These are phyloP conservation scores for Rhododendron mucronatum DNA, from an alignment of 148 eudicot genomes.

Conservation along the genomic window DNA sequence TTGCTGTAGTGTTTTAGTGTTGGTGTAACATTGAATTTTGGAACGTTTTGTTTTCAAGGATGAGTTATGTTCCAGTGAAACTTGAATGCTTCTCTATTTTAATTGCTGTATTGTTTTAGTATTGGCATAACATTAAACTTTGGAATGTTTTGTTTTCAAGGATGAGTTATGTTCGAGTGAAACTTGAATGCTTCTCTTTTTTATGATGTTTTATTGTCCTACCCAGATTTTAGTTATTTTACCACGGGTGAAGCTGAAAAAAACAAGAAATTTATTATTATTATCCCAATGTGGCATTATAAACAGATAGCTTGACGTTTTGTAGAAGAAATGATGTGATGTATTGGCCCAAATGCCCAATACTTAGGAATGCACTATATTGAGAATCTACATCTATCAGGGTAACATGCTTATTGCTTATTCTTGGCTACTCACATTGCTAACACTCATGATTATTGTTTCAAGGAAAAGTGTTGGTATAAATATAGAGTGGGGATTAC, in stretches of 20 bases:
- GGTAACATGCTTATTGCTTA: background rate
- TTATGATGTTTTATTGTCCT: background rate
- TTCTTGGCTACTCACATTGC: background rate
- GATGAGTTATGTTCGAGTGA: background rate
- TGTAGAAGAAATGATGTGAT: background rate
- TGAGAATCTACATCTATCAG: background rate
- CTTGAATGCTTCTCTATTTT: background rate
- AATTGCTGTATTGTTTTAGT: background rate
- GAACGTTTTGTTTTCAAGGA: no score
- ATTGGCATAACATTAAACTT: background rate
- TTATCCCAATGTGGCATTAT: background rate
- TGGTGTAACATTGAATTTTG: no score
- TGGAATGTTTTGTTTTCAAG: background rate
- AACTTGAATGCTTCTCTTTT: background rate
- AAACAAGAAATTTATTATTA: background rate
- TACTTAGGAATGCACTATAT: background rate
- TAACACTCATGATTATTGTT: background rate
- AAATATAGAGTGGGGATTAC: slow-evolving; percentile 61
- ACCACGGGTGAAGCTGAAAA: background rate
- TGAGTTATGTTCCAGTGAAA: no score
- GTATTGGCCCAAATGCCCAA: background rate
- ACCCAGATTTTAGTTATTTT: background rate
- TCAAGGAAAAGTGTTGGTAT: slow-evolving; percentile 68
- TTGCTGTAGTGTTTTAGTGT: no score
- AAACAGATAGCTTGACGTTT: background rate